Evolutionary conservation across 164 flowering plant species (phyloP), one percentile per base, ranked within the genome.

Genomic region (Macadamia integrifolia): DNA sequence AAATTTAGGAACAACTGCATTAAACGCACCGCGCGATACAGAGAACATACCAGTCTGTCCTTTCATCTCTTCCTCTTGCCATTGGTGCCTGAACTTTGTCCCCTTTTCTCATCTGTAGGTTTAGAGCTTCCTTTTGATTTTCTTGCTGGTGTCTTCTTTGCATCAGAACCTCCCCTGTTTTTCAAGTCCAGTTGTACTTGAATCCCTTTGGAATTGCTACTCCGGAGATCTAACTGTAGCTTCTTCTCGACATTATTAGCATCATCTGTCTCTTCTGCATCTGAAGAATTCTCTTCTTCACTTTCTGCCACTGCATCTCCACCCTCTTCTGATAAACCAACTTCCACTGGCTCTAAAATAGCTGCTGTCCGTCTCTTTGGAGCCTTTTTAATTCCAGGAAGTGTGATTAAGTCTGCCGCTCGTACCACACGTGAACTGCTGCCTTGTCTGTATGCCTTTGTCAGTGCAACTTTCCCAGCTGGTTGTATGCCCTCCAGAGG

Each of bases 361-460:
- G 98, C 98, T 58, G 94, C 90, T 68, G 92, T 82, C 42, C 97
- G 84, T 79, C 92, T 94, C 80, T 88, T 90, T 32, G 93, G 94
- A 43, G 85, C 90, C 77, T 90, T 92, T 58, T 92, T 92, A 9
- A 84, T 66, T 52, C 99, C 99, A 58, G 97, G 99, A 74, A 94
- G 87, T 9, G 84, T 75, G 61, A 92, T 80, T 58, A 90, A 61
- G 77, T 92, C 98, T 58, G 99, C 92, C 68, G 90, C 79, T 58
- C 91, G 83, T 28, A 89, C 84, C 71, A 84, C 80, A 57, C 87
- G 85, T 14, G 80, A 76, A 50, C 80, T 85, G 76, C 92, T 89
- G 58, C 87, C 88, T 81, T 88, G 86, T 72, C 90, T 92, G 77
- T 92, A 92, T 71, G 96, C 93, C 74, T 75, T 89, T 29, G 98